These are phyloP conservation scores for Phytophthora vignae DNA, from an alignment of 352 stramenopile species.

Conservation along the genomic window DNA sequence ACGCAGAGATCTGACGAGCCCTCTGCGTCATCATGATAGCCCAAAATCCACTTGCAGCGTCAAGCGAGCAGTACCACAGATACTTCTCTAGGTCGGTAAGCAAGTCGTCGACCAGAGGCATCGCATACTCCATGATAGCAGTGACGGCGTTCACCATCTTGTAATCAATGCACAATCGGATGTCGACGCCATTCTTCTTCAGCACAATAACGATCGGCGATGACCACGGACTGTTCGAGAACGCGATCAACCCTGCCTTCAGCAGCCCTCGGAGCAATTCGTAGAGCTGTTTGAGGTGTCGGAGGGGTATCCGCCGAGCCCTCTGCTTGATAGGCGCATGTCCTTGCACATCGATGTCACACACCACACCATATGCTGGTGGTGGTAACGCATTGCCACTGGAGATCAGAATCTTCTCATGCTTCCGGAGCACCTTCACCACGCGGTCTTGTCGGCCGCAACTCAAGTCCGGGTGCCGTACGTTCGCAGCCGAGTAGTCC, in stretches of 20 bases:
- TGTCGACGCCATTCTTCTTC: neutral
- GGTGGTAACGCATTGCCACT: neutral
- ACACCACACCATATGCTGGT: neutral
- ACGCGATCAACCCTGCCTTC: neutral
- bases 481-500: neutral
- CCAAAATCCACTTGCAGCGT: neutral
- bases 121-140: neutral
- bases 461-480: neutral
- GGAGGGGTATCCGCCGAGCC: neutral
- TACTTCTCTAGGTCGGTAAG: neutral
- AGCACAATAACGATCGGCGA: neutral
- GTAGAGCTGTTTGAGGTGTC: neutral
- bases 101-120: slow-evolving; percentile 2
- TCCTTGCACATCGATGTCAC: no score
- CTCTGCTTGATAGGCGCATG: neutral
- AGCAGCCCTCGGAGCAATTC: neutral
- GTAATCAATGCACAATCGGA: neutral
- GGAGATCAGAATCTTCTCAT: neutral
- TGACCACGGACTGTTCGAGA: neutral
- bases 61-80: neutral
- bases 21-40: neutral
- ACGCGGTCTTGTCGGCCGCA: neutral
- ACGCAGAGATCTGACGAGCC: neutral
- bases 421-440: neutral
- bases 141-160: neutral